A percentile compares a stretch with the other conserved stretches of the same genome.
These are phyloP conservation scores for Staphylotrichum tortipilum DNA, from an alignment of 495 filamentous ascomycete genomes.

Conservation along the genomic window DNA sequence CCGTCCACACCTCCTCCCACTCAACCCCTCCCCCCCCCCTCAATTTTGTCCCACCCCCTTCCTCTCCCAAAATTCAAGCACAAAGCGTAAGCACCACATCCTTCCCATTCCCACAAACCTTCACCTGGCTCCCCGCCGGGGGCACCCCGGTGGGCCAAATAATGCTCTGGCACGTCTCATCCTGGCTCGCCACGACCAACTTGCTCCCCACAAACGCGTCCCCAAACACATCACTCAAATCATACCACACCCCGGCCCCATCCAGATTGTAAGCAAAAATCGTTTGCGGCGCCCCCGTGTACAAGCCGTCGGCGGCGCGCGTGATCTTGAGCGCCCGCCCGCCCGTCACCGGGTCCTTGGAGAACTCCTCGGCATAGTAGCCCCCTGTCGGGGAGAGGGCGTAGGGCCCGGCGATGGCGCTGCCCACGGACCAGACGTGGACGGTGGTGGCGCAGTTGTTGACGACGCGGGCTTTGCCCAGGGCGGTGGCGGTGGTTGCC, in stretches of 20 bases:
- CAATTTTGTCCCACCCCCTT: too few species aligned
- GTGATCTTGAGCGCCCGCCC: constrained; percentile 51
- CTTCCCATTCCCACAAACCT: constrained; percentile 32
- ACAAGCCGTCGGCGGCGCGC: constrained; percentile 40
- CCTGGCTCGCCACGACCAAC: constrained; percentile 32
- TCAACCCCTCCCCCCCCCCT: too few species aligned
- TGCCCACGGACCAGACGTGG: constrained; percentile 51
- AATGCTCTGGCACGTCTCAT: constrained; percentile 37
- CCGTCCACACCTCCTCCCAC: too few species aligned
- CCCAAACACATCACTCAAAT: constrained; percentile 48
- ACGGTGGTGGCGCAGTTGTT: constrained; percentile 43
- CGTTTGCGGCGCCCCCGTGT: constrained; percentile 44
- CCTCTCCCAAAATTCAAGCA: too few species aligned
- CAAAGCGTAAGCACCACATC: constrained; percentile 26
- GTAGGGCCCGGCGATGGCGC: constrained; percentile 31
- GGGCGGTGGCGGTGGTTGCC: constrained; percentile 25
- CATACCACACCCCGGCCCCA: constrained; percentile 43
- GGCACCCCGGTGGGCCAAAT: constrained; percentile 42
- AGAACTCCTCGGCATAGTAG: constrained; percentile 35
- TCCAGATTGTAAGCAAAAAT: constrained; percentile 49
- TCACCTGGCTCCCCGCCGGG: constrained; percentile 45
- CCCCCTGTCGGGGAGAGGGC: constrained; percentile 29
- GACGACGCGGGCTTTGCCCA: constrained; percentile 43
- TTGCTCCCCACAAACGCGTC: constrained; percentile 44
- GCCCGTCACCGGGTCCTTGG: constrained; percentile 42